Percentiles rank a stretch among this genome's conserved stretches.
phyloP scores from a whole-genome alignment of 2,329 filamentous ascomycete species.

The Coleophoma eucalyptorum region DNA sequence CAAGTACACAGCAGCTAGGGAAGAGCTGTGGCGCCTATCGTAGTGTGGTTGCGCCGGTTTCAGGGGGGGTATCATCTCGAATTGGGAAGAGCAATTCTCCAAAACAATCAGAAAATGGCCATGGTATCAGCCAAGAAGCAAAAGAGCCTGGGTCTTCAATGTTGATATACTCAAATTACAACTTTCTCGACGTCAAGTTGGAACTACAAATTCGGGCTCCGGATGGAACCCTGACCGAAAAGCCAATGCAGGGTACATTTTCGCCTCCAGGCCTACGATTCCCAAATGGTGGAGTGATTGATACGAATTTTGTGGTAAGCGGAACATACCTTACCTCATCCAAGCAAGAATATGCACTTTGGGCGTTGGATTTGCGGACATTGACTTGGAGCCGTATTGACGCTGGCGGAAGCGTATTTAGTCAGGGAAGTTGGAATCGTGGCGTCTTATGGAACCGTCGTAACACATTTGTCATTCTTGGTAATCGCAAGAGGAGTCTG shows the following conservation, averaged over 20 bases:
- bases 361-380: conserved; percentile 85
- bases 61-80: conserved; percentile 58
- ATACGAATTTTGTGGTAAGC: conserved; percentile 94
- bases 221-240: conserved; percentile 81
- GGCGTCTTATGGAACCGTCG: conserved; percentile 89
- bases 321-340: conserved; percentile 97
- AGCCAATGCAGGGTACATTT: conserved; percentile 80
- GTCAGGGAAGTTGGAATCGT: conserved; percentile 96
- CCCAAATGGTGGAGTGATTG: conserved; percentile 92
- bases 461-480: conserved; percentile 93
- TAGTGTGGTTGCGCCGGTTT: conserved; percentile 86
- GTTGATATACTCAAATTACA: conserved; percentile 99
- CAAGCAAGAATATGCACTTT: conserved; percentile 96
- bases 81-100: conserved; percentile 54
- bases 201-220: conserved; percentile 85
- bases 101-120: conserved; percentile 34
- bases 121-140: conserved; percentile 44
- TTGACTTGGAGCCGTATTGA: conserved; percentile 95
- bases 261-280: conserved; percentile 92
- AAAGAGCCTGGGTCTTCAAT: conserved; percentile 65
- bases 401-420: conserved; percentile 89
- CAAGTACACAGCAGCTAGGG: conserved; percentile 78
- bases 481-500: conserved; percentile 86
- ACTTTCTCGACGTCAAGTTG: conserved; percentile 94
- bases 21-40: conserved; percentile 95